These are phyloP conservation scores for Telfairia occidentalis DNA, from an alignment of 331 rosid genomes.

Conservation along the genomic window DNA sequence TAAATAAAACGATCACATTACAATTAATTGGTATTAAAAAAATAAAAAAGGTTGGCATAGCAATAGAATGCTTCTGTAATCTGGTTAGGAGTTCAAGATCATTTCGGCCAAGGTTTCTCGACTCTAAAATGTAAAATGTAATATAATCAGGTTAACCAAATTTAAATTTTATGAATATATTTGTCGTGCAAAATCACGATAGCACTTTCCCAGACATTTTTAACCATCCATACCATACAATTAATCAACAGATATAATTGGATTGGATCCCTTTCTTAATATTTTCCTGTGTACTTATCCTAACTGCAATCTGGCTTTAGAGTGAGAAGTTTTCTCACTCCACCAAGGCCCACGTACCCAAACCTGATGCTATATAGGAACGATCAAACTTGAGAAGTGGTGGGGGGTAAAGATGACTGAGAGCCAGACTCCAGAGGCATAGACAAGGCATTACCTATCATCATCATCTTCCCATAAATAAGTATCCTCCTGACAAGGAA, in stretches of 20 bases:
- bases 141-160: background rate
- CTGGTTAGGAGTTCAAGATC: background rate
- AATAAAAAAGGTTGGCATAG: background rate
- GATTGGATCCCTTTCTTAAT: background rate
- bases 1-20: background rate
- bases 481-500: conserved; percentile 69
- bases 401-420: background rate
- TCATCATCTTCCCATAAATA: conserved; percentile 97
- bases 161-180: background rate
- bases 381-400: background rate
- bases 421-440: background rate
- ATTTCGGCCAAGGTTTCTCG: background rate
- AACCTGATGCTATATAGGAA: background rate
- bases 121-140: background rate
- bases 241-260: background rate
- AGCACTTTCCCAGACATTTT: background rate
- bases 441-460: conserved; percentile 52
- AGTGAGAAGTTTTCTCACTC: background rate
- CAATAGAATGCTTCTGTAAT: background rate
- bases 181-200: background rate
- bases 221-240: background rate
- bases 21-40: background rate
- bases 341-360: background rate
- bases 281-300: background rate
- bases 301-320: background rate